A percentile compares a stretch with the other conserved stretches of the same genome.
phyloP scores from a whole-genome alignment of 176 grass and related monocot genomes.

The Ampelocalamus luodianensis region DNA sequence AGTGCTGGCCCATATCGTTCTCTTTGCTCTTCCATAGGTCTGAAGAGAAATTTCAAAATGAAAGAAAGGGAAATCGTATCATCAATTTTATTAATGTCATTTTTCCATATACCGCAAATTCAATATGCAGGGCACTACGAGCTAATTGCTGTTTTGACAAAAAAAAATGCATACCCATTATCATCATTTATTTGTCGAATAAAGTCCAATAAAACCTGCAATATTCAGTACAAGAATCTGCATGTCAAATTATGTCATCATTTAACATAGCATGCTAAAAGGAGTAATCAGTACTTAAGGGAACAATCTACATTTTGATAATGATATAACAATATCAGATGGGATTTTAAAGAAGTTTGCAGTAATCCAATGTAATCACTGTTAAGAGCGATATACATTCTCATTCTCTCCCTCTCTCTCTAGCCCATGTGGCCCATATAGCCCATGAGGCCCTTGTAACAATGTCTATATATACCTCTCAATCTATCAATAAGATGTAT shows the following conservation, averaged over 20 bases:
- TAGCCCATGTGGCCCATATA: too few relatives aligned
- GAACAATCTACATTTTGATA: slow-evolving; percentile 12
- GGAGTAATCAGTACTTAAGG: background rate
- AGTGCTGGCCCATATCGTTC: slow-evolving; percentile 87
- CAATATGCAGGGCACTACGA: background rate
- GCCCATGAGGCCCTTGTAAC: too few relatives aligned
- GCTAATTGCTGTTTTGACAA: slow-evolving; percentile 21
- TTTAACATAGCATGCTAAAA: slow-evolving; percentile 26
- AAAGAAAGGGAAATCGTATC: slow-evolving; percentile 19
- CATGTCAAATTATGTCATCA: slow-evolving; percentile 31
- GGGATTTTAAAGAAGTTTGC: background rate
- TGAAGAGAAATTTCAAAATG: slow-evolving; percentile 47
- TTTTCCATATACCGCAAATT: slow-evolving; percentile 1
- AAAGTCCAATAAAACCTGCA: slow-evolving; percentile 96
- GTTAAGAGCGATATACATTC: too few relatives aligned
- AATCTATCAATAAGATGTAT: too few relatives aligned
- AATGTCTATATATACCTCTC: too few relatives aligned
- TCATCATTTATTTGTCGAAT: slow-evolving; percentile 95
- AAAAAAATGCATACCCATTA: slow-evolving; percentile 66
- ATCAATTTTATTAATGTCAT: slow-evolving; percentile 21
- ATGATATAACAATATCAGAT: slow-evolving; percentile 3
- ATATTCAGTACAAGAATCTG: slow-evolving; percentile 33
- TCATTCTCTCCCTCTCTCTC: too few relatives aligned
- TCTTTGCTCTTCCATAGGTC: slow-evolving; percentile 98
- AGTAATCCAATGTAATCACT: slow-evolving; percentile 16